Evolutionary conservation across 148 eudicot genomes (phyloP).

Genomic region (Silene uniflora): DNA sequence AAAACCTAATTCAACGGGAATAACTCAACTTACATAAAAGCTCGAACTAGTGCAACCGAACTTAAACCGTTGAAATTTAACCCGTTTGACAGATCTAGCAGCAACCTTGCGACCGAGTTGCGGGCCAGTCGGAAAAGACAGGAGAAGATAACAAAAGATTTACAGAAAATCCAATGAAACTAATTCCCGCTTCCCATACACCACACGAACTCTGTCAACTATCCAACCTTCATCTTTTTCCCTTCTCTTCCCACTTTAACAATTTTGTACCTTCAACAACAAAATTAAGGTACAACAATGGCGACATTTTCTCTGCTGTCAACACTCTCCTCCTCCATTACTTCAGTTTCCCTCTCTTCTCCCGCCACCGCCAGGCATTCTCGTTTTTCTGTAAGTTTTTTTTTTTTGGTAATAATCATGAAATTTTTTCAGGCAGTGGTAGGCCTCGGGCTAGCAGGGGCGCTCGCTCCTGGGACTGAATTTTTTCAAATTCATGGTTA

Average conservation of each 20-base stretch:
- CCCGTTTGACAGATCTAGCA: neutral
- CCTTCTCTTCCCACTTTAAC: neutral
- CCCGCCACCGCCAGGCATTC: conserved; percentile 28
- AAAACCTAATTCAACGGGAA: no score
- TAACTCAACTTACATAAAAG: no score
- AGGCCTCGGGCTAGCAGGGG: no score
- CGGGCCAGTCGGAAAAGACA: neutral
- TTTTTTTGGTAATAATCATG: neutral
- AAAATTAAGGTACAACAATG: conserved; percentile 21
- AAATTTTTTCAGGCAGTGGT: no score
- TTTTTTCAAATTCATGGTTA: no score
- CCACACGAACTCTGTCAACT: conserved; percentile 16
- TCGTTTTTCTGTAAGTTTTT: conserved; percentile 36
- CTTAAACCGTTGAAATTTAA: no score
- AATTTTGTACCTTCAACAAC: neutral
- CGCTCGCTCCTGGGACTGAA: no score
- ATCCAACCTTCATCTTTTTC: neutral
- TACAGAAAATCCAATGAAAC: conserved; percentile 20
- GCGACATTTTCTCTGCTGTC: conserved; percentile 59
- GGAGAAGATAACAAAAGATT: conserved; percentile 18
- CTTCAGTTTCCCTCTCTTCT: conserved; percentile 34
- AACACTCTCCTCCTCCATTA: conserved; percentile 48
- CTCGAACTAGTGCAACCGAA: no score
- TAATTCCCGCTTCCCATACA: conserved; percentile 24
- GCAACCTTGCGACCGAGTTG: neutral